Evolutionary conservation across 106 monocot species (phyloP).

Genomic region (Platanthera zijinensis): DNA sequence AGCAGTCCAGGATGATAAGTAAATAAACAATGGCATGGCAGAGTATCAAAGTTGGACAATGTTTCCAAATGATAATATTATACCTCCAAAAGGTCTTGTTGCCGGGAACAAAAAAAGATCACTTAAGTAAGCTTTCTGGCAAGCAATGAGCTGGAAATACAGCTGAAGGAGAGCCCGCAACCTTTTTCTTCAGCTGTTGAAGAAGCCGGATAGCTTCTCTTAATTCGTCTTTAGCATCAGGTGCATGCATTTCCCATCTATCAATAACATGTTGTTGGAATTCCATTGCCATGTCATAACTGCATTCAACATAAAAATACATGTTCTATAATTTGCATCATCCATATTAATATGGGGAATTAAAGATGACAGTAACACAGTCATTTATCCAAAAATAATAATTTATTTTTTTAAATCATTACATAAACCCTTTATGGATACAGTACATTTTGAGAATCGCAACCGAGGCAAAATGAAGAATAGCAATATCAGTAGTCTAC

Average conservation of each 20-base stretch:
- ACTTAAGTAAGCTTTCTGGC: constrained; percentile 15
- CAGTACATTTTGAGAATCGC: not conserved
- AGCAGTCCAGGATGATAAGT: not conserved
- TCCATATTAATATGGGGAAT: not conserved
- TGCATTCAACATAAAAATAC: constrained; percentile 18
- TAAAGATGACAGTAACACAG: not conserved
- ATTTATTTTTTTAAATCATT: too few relatives aligned
- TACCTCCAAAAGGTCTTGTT: not conserved
- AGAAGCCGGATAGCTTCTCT: constrained; percentile 62
- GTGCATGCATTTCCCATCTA: constrained; percentile 40
- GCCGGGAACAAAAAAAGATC: not conserved
- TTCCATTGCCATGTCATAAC: constrained; percentile 49
- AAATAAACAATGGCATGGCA: not conserved
- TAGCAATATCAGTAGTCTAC: not conserved
- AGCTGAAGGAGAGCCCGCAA: constrained; percentile 26
- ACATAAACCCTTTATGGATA: not conserved
- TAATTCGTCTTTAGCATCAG: constrained; percentile 40
- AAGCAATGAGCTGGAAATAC: constrained; percentile 52
- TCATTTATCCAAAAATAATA: not conserved
- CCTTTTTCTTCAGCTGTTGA: constrained; percentile 63
- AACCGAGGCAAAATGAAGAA: not conserved
- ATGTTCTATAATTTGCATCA: not conserved
- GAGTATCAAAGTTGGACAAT: not conserved
- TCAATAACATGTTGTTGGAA: constrained; percentile 58
- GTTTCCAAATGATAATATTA: not conserved